Conservation (phyloP, 2,329 filamentous ascomycete genomes). For the Hypocrella siamensis region DNA sequence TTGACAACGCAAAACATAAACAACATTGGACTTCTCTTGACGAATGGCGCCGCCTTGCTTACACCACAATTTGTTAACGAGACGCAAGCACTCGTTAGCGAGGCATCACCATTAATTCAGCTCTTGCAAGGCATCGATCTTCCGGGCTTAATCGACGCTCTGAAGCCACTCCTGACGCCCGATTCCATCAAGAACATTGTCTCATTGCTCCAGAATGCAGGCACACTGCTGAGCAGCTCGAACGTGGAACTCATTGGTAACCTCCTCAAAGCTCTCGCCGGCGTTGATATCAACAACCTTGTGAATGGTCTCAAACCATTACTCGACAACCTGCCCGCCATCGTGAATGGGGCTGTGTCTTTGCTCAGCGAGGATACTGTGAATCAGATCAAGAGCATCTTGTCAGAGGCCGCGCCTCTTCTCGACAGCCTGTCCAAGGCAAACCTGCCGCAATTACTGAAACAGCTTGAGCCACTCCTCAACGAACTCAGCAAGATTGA, state of each 20-base stretch:
- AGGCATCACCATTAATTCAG: conserved; percentile 15
- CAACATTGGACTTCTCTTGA: conserved; percentile 17
- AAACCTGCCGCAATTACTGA: conserved; percentile 7
- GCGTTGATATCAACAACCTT: background rate
- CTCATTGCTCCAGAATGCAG: conserved; percentile 11
- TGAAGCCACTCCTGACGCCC: conserved; percentile 11
- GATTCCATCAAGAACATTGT: conserved; percentile 13
- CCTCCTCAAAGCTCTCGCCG: background rate
- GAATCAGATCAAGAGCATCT: conserved; percentile 1
- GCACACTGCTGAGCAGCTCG: conserved; percentile 2
- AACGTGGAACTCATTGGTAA: background rate
- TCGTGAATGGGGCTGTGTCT: conserved; percentile 1
- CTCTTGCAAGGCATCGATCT: conserved; percentile 18
- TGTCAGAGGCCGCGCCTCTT: conserved; percentile 2
- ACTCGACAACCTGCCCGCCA: background rate
- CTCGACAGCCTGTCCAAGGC: conserved; percentile 5
- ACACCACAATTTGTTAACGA: conserved; percentile 16
- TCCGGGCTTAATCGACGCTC: conserved; percentile 12
- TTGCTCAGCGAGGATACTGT: conserved; percentile 3
- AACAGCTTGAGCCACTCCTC: conserved; percentile 9
- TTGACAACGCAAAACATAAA: conserved; percentile 16
- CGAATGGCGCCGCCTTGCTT: conserved; percentile 20
- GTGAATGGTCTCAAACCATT: background rate
- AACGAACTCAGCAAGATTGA: conserved; percentile 14
- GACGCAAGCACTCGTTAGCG: conserved; percentile 17